Evolutionary conservation across 164 flowering plant genomes (phyloP), one percentile per base, ranked within the genome.

Genomic region (Stephania japonica): DNA sequence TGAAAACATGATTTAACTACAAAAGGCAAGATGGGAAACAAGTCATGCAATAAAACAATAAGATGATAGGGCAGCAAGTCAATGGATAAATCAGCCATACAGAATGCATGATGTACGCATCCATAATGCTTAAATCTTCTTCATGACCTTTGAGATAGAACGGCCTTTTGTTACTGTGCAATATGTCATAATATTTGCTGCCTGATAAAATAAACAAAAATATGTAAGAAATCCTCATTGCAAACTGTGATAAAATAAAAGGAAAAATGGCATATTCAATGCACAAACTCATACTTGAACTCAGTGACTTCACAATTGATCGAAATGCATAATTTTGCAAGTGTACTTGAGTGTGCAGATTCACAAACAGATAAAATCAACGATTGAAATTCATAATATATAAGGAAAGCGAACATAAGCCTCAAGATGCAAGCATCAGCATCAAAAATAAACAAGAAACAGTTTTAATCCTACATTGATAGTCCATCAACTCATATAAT

Each of bases 1-100:
- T 88, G 75, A 85, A 88, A 8, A 91, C 80, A 81, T 95, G 99
- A 88, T 93, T 93, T 77, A 95, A 76, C 99, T 94, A 87, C 86
- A 81, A 7, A 78, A 79, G 10, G 5, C 69, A 13, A 49, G 47
- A 53, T 41, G 42, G 18, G 44, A 44, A 53, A 61, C 21, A 65
- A 16, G 21, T 9, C 23, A 75, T 9, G 38, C 44, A 19, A 67
- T 24, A 24, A 18, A 12, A 56, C 21, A 76, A 38, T n/a, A 50
- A 49, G 23, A 18, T 12, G 64, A 32, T 9, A 1, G 66, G 32
- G n/a, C 21, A 69, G 19, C 11, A 73, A 73, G 59, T 49, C 56
- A 11, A 65, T 1, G 16, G 21, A 65, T 7, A 67, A 62, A 70
- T 61, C 49, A 41, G 73, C 66, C 93, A 26, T 76, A 94, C 97